These are phyloP conservation scores for Dactylellina drechsleri DNA, from an alignment of 2,329 filamentous ascomycete genomes.

Conservation along the genomic window DNA sequence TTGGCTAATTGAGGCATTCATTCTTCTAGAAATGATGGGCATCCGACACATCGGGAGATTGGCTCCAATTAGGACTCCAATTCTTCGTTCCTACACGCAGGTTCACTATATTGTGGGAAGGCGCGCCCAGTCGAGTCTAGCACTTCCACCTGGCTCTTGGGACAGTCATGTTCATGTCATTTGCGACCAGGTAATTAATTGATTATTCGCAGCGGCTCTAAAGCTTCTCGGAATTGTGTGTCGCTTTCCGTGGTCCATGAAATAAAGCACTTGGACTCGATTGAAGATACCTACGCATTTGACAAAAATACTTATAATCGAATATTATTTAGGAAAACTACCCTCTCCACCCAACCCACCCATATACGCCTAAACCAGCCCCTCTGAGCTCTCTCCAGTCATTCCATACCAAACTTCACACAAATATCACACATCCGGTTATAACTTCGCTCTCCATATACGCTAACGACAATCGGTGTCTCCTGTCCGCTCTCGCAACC, in stretches of 20 bases:
- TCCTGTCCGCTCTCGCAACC: conserved; percentile 59
- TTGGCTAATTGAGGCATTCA: too few relatives aligned
- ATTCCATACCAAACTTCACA: conserved; percentile 57
- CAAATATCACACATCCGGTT: conserved; percentile 57
- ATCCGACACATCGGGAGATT: background rate
- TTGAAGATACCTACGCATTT: background rate
- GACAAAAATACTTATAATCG: too few relatives aligned
- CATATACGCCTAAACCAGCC: conserved; percentile 56
- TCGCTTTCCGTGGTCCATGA: background rate
- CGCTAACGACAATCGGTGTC: conserved; percentile 59
- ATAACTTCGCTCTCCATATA: conserved; percentile 60
- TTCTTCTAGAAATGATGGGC: background rate
- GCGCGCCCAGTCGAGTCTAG: conserved; percentile 4
- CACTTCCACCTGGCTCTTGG: conserved; percentile 58
- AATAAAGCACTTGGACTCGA: background rate
- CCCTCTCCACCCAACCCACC: conserved; percentile 54
- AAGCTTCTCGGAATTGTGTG: background rate
- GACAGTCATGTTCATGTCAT: conserved; percentile 60
- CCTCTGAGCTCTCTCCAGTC: conserved; percentile 55
- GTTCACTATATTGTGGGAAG: background rate
- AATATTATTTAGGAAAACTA: conserved; percentile 31
- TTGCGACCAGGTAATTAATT: conserved; percentile 54
- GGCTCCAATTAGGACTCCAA: too few relatives aligned
- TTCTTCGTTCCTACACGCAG: too few relatives aligned
- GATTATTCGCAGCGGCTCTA: background rate